A percentile compares a stretch with the other conserved stretches of the same genome.
Evolutionary conservation across 257 asterid species (phyloP).

Genomic region (Ligustrum vulgare): DNA sequence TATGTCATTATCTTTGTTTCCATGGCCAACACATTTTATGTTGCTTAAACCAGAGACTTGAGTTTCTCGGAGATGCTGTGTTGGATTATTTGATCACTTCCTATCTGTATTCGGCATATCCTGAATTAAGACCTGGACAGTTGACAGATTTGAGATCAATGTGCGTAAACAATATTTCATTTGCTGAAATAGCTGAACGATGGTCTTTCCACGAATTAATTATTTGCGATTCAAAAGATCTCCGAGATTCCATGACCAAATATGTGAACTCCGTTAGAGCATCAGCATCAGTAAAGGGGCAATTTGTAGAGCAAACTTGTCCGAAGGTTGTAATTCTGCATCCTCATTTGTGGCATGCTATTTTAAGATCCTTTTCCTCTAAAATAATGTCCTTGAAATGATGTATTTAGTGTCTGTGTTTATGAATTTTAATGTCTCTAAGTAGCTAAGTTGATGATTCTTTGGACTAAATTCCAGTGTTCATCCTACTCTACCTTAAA

Average conservation of each 20-base stretch:
- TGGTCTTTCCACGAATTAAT: conserved; percentile 64
- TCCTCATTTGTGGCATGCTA: not conserved
- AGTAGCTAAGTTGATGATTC: not conserved
- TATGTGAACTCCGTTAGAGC: conserved; percentile 48
- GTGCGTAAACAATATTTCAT: conserved; percentile 66
- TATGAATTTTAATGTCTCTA: not conserved
- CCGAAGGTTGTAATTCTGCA: conserved; percentile 69
- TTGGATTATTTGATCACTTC: conserved; percentile 96
- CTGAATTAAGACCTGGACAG: conserved; percentile 88
- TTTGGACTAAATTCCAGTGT: conserved; percentile 4
- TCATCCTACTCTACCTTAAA: not conserved
- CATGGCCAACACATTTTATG: conserved; percentile 25
- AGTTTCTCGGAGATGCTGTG: conserved; percentile 97
- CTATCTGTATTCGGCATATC: conserved; percentile 81
- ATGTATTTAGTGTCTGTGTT: conserved; percentile 6
- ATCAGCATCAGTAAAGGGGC: conserved; percentile 37
- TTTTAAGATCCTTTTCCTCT: conserved; percentile 6
- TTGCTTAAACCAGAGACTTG: conserved; percentile 75
- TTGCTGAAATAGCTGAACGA: conserved; percentile 77
- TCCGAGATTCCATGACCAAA: conserved; percentile 57
- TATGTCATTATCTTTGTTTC: conserved; percentile 7
- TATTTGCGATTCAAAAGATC: conserved; percentile 62
- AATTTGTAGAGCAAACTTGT: conserved; percentile 58
- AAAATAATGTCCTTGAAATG: conserved; percentile 14
- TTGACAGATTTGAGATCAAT: conserved; percentile 91